A percentile compares a stretch with the other conserved stretches of the same genome.
These are phyloP conservation scores for Hymenoscyphus fraxineus DNA, from an alignment of 2,329 filamentous ascomycete genomes.

Conservation along the genomic window DNA sequence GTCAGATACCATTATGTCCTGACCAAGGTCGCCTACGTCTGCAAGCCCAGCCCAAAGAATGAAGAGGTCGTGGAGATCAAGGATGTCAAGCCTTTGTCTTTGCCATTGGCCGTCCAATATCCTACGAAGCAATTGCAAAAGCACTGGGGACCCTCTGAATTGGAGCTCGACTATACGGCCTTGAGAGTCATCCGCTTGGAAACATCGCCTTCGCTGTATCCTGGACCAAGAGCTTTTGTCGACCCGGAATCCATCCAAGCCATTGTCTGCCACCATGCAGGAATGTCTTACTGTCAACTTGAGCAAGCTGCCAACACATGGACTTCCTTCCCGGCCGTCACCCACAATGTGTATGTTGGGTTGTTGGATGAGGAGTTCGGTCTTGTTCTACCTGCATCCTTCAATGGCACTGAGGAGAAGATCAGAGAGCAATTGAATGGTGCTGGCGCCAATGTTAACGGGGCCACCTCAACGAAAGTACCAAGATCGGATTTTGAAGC, in stretches of 20 bases:
- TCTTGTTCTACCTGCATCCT: slow-evolving; percentile 3
- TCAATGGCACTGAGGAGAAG: background rate
- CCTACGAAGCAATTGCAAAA: background rate
- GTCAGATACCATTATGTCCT: background rate
- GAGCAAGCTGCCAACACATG: slow-evolving; percentile 8
- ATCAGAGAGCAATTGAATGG: background rate
- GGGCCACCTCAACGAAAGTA: background rate
- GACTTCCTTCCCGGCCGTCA: background rate
- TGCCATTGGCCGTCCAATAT: background rate
- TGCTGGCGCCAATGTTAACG: background rate
- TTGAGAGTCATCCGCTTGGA: background rate
- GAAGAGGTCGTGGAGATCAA: background rate
- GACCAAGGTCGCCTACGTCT: background rate
- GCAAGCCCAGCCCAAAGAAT: background rate
- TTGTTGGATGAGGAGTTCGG: slow-evolving; percentile 5
- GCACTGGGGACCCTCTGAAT: background rate
- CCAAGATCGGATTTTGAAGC: slow-evolving; percentile 8
- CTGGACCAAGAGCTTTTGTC: slow-evolving; percentile 1
- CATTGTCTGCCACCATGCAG: slow-evolving; percentile 9
- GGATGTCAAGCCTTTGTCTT: background rate
- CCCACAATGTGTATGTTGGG: slow-evolving; percentile 1
- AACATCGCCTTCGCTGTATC: background rate
- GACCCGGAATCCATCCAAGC: slow-evolving; percentile 1
- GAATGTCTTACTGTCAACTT: background rate
- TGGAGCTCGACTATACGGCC: slow-evolving; percentile 1